Evolutionary conservation across 202 grass and related monocot genomes (phyloP).

Genomic region (Hordeum pubiflorum): DNA sequence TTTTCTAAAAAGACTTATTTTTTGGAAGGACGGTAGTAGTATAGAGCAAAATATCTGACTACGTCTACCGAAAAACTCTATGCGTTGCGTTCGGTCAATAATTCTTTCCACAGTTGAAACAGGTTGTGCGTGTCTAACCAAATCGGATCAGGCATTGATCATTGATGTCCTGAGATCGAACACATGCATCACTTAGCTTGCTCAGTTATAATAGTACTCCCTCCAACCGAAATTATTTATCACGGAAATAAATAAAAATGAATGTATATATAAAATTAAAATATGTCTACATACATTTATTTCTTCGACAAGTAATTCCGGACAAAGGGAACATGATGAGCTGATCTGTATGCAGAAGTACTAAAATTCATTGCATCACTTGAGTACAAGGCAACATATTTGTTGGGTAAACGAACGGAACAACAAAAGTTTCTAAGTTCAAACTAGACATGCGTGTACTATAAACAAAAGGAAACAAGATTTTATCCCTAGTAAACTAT

Average conservation of each 20-base stretch:
- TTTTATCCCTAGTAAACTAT: not conserved
- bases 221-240: too few relatives aligned
- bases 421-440: not conserved
- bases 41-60: not conserved
- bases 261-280: too few relatives aligned
- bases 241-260: too few relatives aligned
- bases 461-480: not conserved
- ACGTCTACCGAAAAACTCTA: too few relatives aligned
- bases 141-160: not conserved
- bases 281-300: too few relatives aligned
- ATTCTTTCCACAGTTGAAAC: too few relatives aligned
- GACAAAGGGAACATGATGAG: too few relatives aligned
- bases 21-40: not conserved
- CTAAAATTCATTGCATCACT: slow-evolving; percentile 8
- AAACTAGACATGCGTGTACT: not conserved
- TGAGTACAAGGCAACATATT: not conserved
- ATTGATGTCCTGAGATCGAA: not conserved
- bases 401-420: slow-evolving; percentile 1
- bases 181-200: not conserved
- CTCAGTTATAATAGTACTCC: too few relatives aligned
- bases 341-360: not conserved
- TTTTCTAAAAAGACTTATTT: too few relatives aligned
- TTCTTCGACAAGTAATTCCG: too few relatives aligned
- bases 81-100: not conserved
- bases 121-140: not conserved